Evolutionary conservation across 371 early-diverging fungal genomes (phyloP), one percentile per base, ranked within the genome.

Genomic region (Saksenaea oblongispora): DNA sequence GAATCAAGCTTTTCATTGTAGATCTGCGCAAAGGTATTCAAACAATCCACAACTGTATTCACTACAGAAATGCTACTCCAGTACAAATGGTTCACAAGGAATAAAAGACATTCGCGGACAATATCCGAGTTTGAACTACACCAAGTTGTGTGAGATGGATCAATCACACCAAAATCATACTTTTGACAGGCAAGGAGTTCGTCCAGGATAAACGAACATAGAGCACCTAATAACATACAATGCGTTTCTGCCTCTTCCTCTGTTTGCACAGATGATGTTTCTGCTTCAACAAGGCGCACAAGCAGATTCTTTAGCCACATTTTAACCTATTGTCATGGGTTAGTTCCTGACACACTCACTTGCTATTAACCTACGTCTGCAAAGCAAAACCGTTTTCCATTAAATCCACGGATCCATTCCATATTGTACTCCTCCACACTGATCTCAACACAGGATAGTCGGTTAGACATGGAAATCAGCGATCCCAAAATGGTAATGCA

Each of bases 11-110:
- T 69, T 62, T 78, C 78, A 34, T 66, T 68, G 56, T 85, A 87
- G 59, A 87, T 82, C 39, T 87, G 82, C 1, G 92, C 88, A 47
- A 92, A 73, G 0, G 88, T 67, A 18, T 76, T 80, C n/a, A 93
- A 69, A 31, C 91, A 87, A 65, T 92, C 91, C 9, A 84, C 77
- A 1, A 89, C 87, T 9, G 87, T 84, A 61, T 83, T 80, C 1
- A 91, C 87, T 31, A 89, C 75, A 2, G 85, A 71, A 1, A 87
- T 63, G 54, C 84, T 85, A 39, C 79, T 76, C 80, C 84, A 82
- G 47, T 89, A 88, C 47, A 94, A 71, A 57, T 91, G 88, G 64
- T 89, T 87, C 26, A 91, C 69, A n/a, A 94, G 63, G 15, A 76
- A 68, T 22, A 72, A 44, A 17, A 94, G 66, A 56, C 88, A 81